These are phyloP conservation scores for Leccinum olivaceopallidum DNA, from an alignment of 768 basidiomycete species.

Conservation along the genomic window DNA sequence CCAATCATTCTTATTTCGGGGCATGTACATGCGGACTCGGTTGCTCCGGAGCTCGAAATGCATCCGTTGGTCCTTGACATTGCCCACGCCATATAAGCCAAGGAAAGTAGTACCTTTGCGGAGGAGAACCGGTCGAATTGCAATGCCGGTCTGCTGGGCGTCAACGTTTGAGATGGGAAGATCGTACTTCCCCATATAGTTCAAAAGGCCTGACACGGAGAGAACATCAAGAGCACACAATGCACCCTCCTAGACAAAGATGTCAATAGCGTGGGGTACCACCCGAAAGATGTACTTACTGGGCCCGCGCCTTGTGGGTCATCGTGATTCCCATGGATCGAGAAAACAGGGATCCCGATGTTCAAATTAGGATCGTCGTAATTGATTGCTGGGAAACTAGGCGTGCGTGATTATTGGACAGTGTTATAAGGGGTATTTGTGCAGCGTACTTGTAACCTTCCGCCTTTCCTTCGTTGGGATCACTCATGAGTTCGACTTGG, in stretches of 20 bases:
- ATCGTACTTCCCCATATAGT: slow-evolving; percentile 98
- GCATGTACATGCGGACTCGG: slow-evolving; percentile 96
- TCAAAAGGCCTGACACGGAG: slow-evolving; percentile 90
- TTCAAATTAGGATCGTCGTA: slow-evolving; percentile 98
- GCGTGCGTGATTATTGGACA: slow-evolving; percentile 1
- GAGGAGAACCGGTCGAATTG: slow-evolving; percentile 86
- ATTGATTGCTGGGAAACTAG: slow-evolving; percentile 93
- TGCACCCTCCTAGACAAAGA: slow-evolving; percentile 76
- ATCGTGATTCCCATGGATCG: slow-evolving; percentile 99
- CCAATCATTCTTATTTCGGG: slow-evolving; percentile 87
- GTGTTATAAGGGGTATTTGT: background rate
- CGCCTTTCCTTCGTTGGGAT: slow-evolving; percentile 89
- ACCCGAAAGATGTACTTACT: slow-evolving; percentile 44
- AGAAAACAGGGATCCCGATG: slow-evolving; percentile 95
- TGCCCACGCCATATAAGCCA: slow-evolving; percentile 95
- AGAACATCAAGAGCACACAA: slow-evolving; percentile 94
- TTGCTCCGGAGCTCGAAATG: slow-evolving; percentile 94
- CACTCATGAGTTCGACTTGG: slow-evolving; percentile 88
- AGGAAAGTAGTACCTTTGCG: slow-evolving; percentile 84
- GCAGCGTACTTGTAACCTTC: slow-evolving; percentile 73
- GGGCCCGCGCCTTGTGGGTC: slow-evolving; percentile 96
- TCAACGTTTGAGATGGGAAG: slow-evolving; percentile 70
- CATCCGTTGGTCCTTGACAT: slow-evolving; percentile 95
- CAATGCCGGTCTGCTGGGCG: slow-evolving; percentile 71
- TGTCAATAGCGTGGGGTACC: background rate